Percentiles rank a stretch among this genome's conserved stretches.
Evolutionary conservation across 768 basidiomycete genomes (phyloP).

Genomic region (Leccinum subgranulosum): DNA sequence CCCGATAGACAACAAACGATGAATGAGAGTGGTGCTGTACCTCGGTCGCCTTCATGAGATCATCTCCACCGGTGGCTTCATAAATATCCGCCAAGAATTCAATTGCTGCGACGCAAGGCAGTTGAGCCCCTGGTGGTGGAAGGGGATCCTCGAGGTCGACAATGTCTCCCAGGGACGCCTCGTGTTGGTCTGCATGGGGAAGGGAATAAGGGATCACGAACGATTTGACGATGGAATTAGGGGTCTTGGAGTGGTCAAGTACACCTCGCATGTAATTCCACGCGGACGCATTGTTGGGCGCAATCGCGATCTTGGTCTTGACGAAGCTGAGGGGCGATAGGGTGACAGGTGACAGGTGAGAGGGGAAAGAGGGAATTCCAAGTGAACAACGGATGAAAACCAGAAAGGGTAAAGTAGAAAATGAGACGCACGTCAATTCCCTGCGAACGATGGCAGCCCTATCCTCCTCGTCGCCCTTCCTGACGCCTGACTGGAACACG

Average conservation of each 20-base stretch:
- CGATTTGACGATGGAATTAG: conserved; percentile 50
- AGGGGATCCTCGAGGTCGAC: conserved; percentile 72
- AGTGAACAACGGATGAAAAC: neutral
- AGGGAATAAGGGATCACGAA: conserved; percentile 68
- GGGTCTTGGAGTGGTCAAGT: conserved; percentile 58
- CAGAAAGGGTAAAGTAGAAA: neutral
- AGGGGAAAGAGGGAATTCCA: neutral
- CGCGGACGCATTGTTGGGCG: conserved; percentile 90
- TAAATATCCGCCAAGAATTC: conserved; percentile 83
- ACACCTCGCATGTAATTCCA: conserved; percentile 96
- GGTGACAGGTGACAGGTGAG: neutral
- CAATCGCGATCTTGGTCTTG: conserved; percentile 79
- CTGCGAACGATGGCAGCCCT: conserved; percentile 55
- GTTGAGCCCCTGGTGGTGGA: conserved; percentile 59
- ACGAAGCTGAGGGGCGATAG: conserved; percentile 53
- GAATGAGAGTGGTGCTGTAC: conserved; percentile 30
- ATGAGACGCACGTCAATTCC: conserved; percentile 69
- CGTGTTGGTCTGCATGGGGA: conserved; percentile 27
- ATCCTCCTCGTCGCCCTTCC: conserved; percentile 60
- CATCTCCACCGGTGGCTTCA: conserved; percentile 53
- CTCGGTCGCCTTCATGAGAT: conserved; percentile 45
- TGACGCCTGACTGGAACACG: conserved; percentile 65
- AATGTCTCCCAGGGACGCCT: conserved; percentile 41
- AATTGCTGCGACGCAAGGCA: conserved; percentile 76
- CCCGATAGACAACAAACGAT: neutral